Evolutionary conservation across 164 flowering plant genomes (phyloP).

Genomic region (Dillenia suffruticosa): DNA sequence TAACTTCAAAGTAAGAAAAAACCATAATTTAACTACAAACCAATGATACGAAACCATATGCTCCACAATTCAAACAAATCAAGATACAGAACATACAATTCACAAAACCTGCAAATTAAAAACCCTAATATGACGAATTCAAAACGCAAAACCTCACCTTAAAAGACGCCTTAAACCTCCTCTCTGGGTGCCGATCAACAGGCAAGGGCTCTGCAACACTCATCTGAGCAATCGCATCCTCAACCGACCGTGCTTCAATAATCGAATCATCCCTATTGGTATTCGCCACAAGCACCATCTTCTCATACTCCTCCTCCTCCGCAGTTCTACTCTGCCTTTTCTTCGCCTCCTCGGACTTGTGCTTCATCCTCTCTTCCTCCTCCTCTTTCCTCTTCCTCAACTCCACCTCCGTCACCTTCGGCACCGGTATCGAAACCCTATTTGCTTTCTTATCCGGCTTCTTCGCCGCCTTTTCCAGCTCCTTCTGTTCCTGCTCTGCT

Average conservation of each 20-base stretch:
- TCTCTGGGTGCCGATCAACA: constrained; percentile 81
- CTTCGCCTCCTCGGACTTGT: constrained; percentile 66
- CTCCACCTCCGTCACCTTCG: constrained; percentile 93
- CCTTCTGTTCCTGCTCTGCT: constrained; percentile 86
- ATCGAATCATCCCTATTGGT: constrained; percentile 78
- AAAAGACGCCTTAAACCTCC: constrained; percentile 83
- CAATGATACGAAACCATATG: too few species aligned
- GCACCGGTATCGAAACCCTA: constrained; percentile 79
- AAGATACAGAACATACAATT: too few species aligned
- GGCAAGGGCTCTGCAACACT: constrained; percentile 56
- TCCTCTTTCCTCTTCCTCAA: constrained; percentile 55
- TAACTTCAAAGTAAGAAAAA: too few species aligned
- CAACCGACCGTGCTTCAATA: constrained; percentile 83
- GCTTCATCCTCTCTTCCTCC: constrained; percentile 49
- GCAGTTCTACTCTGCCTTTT: constrained; percentile 55
- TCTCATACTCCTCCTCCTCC: constrained; percentile 92
- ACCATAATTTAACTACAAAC: too few species aligned
- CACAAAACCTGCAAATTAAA: too few species aligned
- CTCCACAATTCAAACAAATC: too few species aligned
- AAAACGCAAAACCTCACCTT: constrained; percentile 45
- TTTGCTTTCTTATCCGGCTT: constrained; percentile 91
- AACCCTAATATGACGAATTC: not conserved
- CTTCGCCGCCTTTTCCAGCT: constrained; percentile 54
- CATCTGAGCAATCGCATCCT: constrained; percentile 81
- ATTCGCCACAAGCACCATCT: constrained; percentile 67